Evolutionary conservation across 352 stramenopile genomes (phyloP).

Genomic region (Phytophthora melonis): DNA sequence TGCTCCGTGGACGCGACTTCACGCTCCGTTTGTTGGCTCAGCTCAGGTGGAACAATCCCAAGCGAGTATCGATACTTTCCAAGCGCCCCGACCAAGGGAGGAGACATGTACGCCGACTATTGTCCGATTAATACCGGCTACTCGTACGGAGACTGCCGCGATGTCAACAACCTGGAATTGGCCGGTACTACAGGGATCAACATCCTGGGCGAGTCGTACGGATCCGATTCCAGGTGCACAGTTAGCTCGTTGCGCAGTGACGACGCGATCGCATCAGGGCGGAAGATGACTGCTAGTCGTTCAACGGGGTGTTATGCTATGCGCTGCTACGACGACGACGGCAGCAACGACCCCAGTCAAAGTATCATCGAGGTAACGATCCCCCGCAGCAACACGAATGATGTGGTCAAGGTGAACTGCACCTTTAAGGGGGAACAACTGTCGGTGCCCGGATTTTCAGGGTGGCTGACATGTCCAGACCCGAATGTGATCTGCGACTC

Average conservation of each 20-base stretch:
- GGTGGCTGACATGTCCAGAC: slow-evolving; percentile 73
- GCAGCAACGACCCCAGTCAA: slow-evolving; percentile 17
- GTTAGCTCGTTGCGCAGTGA: slow-evolving; percentile 66
- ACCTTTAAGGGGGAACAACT: slow-evolving; percentile 54
- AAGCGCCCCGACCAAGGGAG: slow-evolving; percentile 49
- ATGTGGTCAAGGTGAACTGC: slow-evolving; percentile 55
- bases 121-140: slow-evolving; percentile 84
- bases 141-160: slow-evolving; percentile 67
- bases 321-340: slow-evolving; percentile 48
- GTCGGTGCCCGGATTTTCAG: slow-evolving; percentile 57
- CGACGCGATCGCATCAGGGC: slow-evolving; percentile 52
- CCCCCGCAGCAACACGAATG: slow-evolving; percentile 31
- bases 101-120: slow-evolving; percentile 73
- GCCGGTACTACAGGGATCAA: slow-evolving; percentile 66
- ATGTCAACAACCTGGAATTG: slow-evolving; percentile 57
- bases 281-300: slow-evolving; percentile 60
- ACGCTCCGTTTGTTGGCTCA: slow-evolving; percentile 70
- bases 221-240: slow-evolving; percentile 75
- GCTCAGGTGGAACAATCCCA: slow-evolving; percentile 54
- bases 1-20: slow-evolving; percentile 81
- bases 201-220: slow-evolving; percentile 82
- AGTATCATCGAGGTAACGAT: slow-evolving; percentile 59
- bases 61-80: slow-evolving; percentile 70
- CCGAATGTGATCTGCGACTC: slow-evolving; percentile 68
- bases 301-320: slow-evolving; percentile 85